Percentiles rank a stretch among this genome's conserved stretches.
Evolutionary conservation across 106 monocot genomes (phyloP).

Genomic region (Hemerocallis citrina): DNA sequence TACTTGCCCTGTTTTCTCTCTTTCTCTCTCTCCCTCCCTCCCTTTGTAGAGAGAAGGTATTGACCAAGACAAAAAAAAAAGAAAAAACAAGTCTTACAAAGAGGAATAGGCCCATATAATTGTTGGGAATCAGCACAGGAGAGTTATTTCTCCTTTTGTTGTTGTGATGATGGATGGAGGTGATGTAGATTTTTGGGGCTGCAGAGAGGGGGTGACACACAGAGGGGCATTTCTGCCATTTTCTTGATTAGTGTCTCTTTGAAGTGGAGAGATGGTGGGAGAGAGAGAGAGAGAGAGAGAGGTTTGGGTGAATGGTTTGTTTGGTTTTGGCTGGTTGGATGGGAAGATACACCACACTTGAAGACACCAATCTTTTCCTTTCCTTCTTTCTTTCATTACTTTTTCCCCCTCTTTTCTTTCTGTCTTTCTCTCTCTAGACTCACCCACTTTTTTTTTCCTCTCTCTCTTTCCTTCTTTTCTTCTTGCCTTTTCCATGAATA

Average conservation of each 20-base stretch:
- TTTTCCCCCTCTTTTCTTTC: background rate
- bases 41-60: background rate
- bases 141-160: constrained; percentile 1
- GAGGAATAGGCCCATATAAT: constrained; percentile 20
- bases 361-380: constrained; percentile 3
- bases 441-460: background rate
- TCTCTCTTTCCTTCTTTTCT: constrained; percentile 5
- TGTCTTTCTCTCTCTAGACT: constrained; percentile 6
- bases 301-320: background rate
- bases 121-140: background rate
- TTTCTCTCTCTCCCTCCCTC: constrained; percentile 7
- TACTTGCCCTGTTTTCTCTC: constrained; percentile 19
- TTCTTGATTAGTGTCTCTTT: background rate
- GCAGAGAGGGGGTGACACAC: background rate
- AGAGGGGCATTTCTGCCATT: constrained; percentile 18
- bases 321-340: background rate
- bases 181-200: background rate
- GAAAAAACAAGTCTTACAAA: too few relatives aligned
- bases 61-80: constrained; percentile 29
- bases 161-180: constrained; percentile 15
- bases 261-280: background rate
- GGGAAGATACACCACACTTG: constrained; percentile 1
- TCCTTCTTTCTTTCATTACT: background rate
- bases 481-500: background rate
- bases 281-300: background rate